Evolutionary conservation across 345 rosid species (phyloP).

Genomic region (Salix caprea): DNA sequence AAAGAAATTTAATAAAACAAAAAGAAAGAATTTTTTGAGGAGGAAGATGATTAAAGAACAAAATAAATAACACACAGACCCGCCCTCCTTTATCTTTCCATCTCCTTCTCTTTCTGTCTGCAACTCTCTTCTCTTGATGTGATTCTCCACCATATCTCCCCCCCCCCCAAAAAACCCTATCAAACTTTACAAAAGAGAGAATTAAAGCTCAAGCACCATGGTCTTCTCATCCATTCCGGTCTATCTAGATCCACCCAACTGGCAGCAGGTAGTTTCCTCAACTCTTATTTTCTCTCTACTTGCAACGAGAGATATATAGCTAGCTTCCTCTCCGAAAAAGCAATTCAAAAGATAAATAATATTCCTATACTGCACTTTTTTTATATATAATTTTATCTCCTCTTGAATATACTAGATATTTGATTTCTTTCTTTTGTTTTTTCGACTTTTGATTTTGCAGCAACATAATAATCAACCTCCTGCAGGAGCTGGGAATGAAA

Average conservation of each 20-base stretch:
- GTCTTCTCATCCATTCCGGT: slow-evolving; percentile 55
- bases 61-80: slow-evolving; percentile 27
- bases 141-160: slow-evolving; percentile 52
- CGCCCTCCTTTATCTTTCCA: slow-evolving; percentile 35
- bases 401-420: slow-evolving; percentile 47
- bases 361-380: slow-evolving; percentile 24
- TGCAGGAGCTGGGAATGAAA: slow-evolving; percentile 20
- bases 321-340: slow-evolving; percentile 26
- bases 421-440: slow-evolving; percentile 11
- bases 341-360: slow-evolving; percentile 24
- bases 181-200: slow-evolving; percentile 43
- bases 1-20: slow-evolving; percentile 33
- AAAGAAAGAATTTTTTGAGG: slow-evolving; percentile 7
- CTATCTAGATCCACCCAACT: slow-evolving; percentile 60
- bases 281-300: not conserved
- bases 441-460: slow-evolving; percentile 25
- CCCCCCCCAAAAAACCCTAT: slow-evolving; percentile 4
- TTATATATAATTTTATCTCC: slow-evolving; percentile 6
- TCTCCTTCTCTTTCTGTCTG: slow-evolving; percentile 41
- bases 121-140: slow-evolving; percentile 49
- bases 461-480: slow-evolving; percentile 32
- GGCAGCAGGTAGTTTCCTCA: slow-evolving; percentile 48
- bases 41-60: slow-evolving; percentile 14
- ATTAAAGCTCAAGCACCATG: slow-evolving; percentile 42
- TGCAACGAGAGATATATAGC: not conserved